phyloP scores from a whole-genome alignment of 2,329 filamentous ascomycete species.

The Trichoderma pleuroti region DNA sequence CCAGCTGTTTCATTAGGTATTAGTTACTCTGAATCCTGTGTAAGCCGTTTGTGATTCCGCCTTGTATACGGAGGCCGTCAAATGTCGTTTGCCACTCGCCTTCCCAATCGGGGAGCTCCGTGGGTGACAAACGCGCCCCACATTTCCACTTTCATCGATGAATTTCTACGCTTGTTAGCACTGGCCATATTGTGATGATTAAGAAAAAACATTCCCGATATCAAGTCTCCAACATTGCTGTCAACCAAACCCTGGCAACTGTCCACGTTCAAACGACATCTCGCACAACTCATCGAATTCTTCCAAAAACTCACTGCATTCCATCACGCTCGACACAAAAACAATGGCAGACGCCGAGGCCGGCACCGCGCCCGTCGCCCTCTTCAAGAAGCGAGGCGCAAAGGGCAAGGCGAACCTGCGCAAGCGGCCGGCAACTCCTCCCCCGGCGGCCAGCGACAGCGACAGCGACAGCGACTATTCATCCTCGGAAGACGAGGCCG shows the following conservation, averaged over 20 bases:
- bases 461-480: slow-evolving; percentile 62
- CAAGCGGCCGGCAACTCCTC: slow-evolving; percentile 76
- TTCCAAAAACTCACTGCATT: not conserved
- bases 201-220: not conserved
- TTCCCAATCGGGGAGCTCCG: not conserved
- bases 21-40: not conserved
- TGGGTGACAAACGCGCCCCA: not conserved
- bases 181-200: not conserved
- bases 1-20: not conserved
- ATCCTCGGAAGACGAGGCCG: slow-evolving; percentile 72
- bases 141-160: not conserved
- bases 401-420: slow-evolving; percentile 75
- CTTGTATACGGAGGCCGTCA: too few relatives aligned
- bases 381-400: slow-evolving; percentile 82
- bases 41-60: not conserved
- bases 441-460: slow-evolving; percentile 60
- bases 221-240: not conserved
- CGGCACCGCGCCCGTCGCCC: slow-evolving; percentile 48
- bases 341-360: slow-evolving; percentile 6
- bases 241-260: not conserved
- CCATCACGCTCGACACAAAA: not conserved
- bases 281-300: not conserved
- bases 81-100: not conserved
- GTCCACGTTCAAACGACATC: not conserved
- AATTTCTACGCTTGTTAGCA: not conserved